phyloP scores from a whole-genome alignment of 305 asterid species.

The Fraxinus albicans region DNA sequence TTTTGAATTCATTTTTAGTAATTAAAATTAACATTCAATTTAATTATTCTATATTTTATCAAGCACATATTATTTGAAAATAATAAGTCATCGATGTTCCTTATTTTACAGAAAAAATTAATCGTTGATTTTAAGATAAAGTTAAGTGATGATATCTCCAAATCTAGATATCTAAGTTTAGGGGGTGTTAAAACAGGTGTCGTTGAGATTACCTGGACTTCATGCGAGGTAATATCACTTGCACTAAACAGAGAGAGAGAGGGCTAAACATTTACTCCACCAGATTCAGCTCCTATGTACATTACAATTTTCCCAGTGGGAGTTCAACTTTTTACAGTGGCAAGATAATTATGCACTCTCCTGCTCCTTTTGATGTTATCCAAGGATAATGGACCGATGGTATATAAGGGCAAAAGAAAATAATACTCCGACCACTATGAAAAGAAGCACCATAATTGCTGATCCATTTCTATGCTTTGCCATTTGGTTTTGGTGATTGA shows the following conservation, averaged over 20 bases:
- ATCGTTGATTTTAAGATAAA: too few relatives aligned
- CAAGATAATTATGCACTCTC: background rate
- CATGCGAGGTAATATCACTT: too few relatives aligned
- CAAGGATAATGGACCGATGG: background rate
- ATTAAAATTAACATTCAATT: too few relatives aligned
- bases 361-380: slow-evolving; percentile 9
- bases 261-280: slow-evolving; percentile 10
- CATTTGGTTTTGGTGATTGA: slow-evolving; percentile 61
- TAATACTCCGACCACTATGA: background rate
- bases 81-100: too few relatives aligned
- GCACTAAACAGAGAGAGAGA: background rate
- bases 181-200: too few relatives aligned
- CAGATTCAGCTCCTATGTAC: slow-evolving; percentile 8
- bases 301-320: slow-evolving; percentile 15
- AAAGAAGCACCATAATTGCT: slow-evolving; percentile 1
- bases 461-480: slow-evolving; percentile 33
- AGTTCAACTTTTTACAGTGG: background rate
- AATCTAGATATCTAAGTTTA: too few relatives aligned
- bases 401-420: background rate
- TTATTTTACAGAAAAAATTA: too few relatives aligned
- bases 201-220: too few relatives aligned
- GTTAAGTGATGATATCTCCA: too few relatives aligned
- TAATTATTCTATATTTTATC: too few relatives aligned
- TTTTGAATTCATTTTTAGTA: too few relatives aligned
- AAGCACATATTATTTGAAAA: too few relatives aligned